Conservation (phyloP, 345 rosid species). For the Iberis pinnata region DNA sequence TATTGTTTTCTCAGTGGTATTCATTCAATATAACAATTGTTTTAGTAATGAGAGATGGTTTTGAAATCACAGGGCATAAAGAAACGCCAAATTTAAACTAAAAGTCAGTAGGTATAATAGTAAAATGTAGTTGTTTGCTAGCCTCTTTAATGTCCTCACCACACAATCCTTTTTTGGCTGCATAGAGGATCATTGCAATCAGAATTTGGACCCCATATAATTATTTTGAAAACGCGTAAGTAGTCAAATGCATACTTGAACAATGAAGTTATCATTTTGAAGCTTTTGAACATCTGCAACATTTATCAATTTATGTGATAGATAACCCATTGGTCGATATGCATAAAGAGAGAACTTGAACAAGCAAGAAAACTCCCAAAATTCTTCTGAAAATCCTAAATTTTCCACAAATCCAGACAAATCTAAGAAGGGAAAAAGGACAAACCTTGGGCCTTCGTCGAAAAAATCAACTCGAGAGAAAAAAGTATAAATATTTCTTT, state of each 20-base stretch:
- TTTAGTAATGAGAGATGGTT: conserved; percentile 30
- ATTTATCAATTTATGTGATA: conserved; percentile 56
- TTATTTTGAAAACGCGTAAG: conserved; percentile 1
- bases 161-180: conserved; percentile 80
- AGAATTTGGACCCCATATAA: conserved; percentile 1
- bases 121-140: conserved; percentile 43
- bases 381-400: too few species aligned
- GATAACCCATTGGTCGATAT: too few species aligned
- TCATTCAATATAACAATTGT: conserved; percentile 51
- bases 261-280: conserved; percentile 49
- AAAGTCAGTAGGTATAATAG: conserved; percentile 1
- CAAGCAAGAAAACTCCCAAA: too few species aligned
- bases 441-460: too few species aligned
- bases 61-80: neutral
- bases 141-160: conserved; percentile 54
- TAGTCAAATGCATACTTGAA: conserved; percentile 38
- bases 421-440: too few species aligned
- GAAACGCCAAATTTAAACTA: neutral
- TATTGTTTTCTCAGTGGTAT: conserved; percentile 36
- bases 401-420: too few species aligned
- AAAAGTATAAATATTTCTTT: too few species aligned
- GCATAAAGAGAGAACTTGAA: too few species aligned
- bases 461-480: too few species aligned
- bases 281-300: conserved; percentile 59
- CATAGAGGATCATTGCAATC: neutral